Conservation (phyloP, 495 filamentous ascomycete species). For the Annulohypoxylon stygium region DNA sequence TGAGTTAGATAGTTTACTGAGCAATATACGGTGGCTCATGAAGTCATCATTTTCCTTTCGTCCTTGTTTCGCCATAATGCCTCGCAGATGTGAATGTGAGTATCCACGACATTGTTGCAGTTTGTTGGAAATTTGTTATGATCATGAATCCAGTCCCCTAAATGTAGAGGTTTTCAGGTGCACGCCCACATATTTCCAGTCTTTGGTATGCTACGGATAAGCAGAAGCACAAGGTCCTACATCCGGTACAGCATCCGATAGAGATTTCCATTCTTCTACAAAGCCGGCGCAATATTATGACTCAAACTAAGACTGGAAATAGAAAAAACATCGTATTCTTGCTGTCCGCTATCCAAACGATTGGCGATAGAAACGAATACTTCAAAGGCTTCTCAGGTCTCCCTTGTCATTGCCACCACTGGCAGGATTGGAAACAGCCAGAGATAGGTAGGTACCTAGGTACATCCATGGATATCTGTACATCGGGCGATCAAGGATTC, state of each 20-base stretch:
- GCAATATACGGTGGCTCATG: slow-evolving; percentile 43
- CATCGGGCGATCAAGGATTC: no score
- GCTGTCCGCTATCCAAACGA: slow-evolving; percentile 72
- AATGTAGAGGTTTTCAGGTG: no score
- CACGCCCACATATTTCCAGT: no score
- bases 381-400: slow-evolving; percentile 55
- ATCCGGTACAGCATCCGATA: background rate
- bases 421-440: slow-evolving; percentile 65
- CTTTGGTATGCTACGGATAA: background rate
- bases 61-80: background rate
- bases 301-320: slow-evolving; percentile 77
- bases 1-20: slow-evolving; percentile 52
- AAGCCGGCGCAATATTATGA: slow-evolving; percentile 56
- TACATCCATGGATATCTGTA: no score
- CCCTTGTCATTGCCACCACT: slow-evolving; percentile 74
- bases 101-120: no score
- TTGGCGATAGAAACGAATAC: slow-evolving; percentile 56
- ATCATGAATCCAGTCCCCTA: background rate
- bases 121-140: background rate
- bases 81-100: background rate
- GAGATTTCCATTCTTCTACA: slow-evolving; percentile 52
- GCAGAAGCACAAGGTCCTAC: background rate
- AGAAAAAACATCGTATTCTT: slow-evolving; percentile 80
- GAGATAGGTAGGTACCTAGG: no score
- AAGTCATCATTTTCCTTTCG: slow-evolving; percentile 47